These are phyloP conservation scores for Phytophthora sansomeana DNA, from an alignment of 352 stramenopile genomes.

Conservation along the genomic window DNA sequence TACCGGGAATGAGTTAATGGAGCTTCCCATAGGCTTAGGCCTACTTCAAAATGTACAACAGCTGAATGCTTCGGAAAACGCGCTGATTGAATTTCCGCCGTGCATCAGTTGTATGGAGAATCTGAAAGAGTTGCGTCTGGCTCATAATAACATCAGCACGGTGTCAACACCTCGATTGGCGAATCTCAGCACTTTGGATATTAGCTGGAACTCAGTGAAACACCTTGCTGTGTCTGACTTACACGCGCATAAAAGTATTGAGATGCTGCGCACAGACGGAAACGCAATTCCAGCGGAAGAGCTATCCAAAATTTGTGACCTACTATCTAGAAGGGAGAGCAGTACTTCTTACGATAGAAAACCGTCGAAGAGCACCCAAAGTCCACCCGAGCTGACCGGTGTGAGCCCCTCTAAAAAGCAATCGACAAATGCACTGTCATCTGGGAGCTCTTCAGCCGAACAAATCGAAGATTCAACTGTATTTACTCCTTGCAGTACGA, in stretches of 20 bases:
- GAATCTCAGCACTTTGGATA: conserved; percentile 48
- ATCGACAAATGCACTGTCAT: neutral
- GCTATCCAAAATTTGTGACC: conserved; percentile 23
- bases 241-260: conserved; percentile 14
- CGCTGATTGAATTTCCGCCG: conserved; percentile 49
- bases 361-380: neutral
- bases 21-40: conserved; percentile 49
- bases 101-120: conserved; percentile 35
- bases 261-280: conserved; percentile 29
- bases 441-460: neutral
- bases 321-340: conserved; percentile 13
- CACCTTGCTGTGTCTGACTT: conserved; percentile 14
- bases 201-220: conserved; percentile 50
- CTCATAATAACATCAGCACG: conserved; percentile 68
- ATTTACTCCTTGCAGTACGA: neutral
- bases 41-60: conserved; percentile 45
- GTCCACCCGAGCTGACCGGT: neutral
- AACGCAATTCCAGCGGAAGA: conserved; percentile 35
- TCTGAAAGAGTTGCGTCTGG: conserved; percentile 49
- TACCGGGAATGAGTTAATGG: conserved; percentile 55
- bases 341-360: neutral
- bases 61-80: conserved; percentile 70
- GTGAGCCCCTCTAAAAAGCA: conserved; percentile 5
- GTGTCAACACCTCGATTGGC: conserved; percentile 34
- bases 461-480: neutral